Evolutionary conservation across 345 rosid genomes (phyloP).

Genomic region (Garcia nutans): DNA sequence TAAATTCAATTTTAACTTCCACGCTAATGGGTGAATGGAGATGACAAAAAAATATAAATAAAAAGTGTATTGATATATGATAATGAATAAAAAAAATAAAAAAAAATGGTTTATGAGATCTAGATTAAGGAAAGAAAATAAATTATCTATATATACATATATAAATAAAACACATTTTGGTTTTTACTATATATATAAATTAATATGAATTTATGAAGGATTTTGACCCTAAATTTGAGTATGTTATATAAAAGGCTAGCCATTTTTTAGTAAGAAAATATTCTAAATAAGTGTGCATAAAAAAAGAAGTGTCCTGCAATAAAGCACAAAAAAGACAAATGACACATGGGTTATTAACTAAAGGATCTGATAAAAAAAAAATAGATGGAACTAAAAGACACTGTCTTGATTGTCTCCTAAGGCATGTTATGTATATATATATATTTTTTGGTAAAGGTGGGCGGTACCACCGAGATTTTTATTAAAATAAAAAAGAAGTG

Average conservation of each 20-base stretch:
- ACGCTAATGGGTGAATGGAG: background rate
- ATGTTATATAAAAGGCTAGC: too few relatives aligned
- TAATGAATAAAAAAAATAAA: background rate
- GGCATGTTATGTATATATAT: background rate
- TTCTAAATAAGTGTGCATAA: background rate
- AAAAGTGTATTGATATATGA: background rate
- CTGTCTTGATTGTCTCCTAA: conserved; percentile 3
- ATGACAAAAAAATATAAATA: background rate
- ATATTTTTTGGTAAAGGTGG: too few relatives aligned
- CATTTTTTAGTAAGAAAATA: conserved; percentile 9
- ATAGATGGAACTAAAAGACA: conserved; percentile 10
- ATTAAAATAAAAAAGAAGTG: too few relatives aligned
- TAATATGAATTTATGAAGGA: too few relatives aligned
- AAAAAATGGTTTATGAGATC: background rate
- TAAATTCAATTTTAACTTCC: too few relatives aligned
- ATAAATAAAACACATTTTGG: too few relatives aligned
- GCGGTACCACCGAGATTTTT: too few relatives aligned
- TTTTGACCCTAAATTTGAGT: background rate
- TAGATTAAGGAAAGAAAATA: too few relatives aligned
- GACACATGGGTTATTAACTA: conserved; percentile 12
- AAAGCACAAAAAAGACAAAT: conserved; percentile 2
- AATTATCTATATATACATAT: background rate
- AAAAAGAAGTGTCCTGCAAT: conserved; percentile 3
- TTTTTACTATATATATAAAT: too few relatives aligned
- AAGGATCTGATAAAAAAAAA: too few relatives aligned